These are phyloP conservation scores for Lactarius hengduanensis DNA, from an alignment of 768 basidiomycete genomes.

Conservation along the genomic window DNA sequence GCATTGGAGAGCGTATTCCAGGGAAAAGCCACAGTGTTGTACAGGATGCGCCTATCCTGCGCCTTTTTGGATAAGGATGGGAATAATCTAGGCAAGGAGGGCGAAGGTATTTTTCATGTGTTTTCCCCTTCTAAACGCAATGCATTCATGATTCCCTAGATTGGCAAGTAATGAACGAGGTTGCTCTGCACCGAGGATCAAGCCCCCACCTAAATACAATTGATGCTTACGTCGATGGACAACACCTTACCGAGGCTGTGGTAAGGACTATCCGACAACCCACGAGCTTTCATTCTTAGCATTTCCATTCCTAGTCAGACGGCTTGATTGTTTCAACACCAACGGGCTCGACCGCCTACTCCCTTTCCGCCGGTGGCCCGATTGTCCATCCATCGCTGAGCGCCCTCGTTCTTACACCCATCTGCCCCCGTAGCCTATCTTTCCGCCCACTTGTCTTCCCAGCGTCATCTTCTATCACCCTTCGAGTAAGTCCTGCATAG, in stretches of 20 bases:
- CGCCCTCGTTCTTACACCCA: conserved; percentile 91
- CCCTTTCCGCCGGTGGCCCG: conserved; percentile 91
- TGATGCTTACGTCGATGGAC: conserved; percentile 90
- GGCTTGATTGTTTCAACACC: conserved; percentile 94
- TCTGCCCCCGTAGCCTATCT: conserved; percentile 88
- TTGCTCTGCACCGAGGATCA: conserved; percentile 87
- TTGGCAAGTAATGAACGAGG: conserved; percentile 98
- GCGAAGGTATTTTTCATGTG: conserved; percentile 47
- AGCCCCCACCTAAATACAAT: conserved; percentile 92
- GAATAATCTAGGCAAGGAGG: conserved; percentile 52
- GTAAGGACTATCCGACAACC: conserved; percentile 48
- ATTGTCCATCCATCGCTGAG: conserved; percentile 93
- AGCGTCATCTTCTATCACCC: conserved; percentile 68
- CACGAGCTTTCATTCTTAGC: conserved; percentile 20
- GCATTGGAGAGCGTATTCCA: conserved; percentile 77
- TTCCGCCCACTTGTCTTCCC: conserved; percentile 93
- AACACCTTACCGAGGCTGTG: conserved; percentile 93
- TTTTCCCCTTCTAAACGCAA: conserved; percentile 8
- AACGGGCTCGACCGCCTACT: conserved; percentile 96
- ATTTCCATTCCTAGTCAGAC: conserved; percentile 61
- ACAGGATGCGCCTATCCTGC: conserved; percentile 89
- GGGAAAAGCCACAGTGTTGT: conserved; percentile 77
- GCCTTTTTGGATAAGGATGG: conserved; percentile 65
- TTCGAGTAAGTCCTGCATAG: conserved; percentile 53
- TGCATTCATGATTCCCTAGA: conserved; percentile 42